Conservation (phyloP, 2,329 filamentous ascomycete genomes). For the Colletotrichum lindemuthianum region DNA sequence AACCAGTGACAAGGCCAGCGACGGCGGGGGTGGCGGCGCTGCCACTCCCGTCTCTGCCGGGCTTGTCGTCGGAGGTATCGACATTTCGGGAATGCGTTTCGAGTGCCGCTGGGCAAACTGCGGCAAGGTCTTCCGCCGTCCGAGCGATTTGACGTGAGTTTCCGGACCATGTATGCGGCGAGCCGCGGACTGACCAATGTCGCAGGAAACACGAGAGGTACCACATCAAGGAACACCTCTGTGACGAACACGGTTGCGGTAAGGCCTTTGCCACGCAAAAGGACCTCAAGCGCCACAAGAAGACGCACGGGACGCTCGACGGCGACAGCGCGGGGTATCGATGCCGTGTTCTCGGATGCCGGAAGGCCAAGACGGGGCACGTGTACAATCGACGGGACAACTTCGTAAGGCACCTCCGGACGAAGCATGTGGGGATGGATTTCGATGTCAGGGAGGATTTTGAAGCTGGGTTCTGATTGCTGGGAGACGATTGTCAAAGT, state of each 20-base stretch:
- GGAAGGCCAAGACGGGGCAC: slow-evolving; percentile 40
- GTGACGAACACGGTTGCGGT: slow-evolving; percentile 34
- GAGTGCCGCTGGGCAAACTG: slow-evolving; percentile 34
- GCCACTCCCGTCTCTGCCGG: slow-evolving; percentile 11
- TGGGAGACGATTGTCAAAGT: not conserved
- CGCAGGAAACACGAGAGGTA: slow-evolving; percentile 39
- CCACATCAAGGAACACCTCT: slow-evolving; percentile 39
- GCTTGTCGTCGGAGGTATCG: slow-evolving; percentile 5
- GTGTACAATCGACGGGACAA: slow-evolving; percentile 43
- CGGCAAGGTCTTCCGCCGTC: slow-evolving; percentile 33
- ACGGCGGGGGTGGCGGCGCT: slow-evolving; percentile 17
- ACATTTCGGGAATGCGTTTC: slow-evolving; percentile 30
- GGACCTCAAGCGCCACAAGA: slow-evolving; percentile 41
- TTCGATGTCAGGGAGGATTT: slow-evolving; percentile 31
- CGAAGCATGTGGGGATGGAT: slow-evolving; percentile 37
- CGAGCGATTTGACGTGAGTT: slow-evolving; percentile 37
- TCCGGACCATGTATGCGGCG: not conserved
- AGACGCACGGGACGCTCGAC: slow-evolving; percentile 35
- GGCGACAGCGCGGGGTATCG: slow-evolving; percentile 38
- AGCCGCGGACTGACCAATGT: slow-evolving; percentile 8
- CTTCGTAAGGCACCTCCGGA: slow-evolving; percentile 41
- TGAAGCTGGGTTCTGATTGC: slow-evolving; percentile 12
- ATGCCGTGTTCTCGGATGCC: slow-evolving; percentile 40
- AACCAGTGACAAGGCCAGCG: slow-evolving; percentile 29
- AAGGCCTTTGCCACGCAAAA: slow-evolving; percentile 41